Percentiles rank a stretch among this genome's conserved stretches.
These are phyloP conservation scores for Stachybotrys chartarum DNA, from an alignment of 2,329 filamentous ascomycete genomes.

Conservation along the genomic window DNA sequence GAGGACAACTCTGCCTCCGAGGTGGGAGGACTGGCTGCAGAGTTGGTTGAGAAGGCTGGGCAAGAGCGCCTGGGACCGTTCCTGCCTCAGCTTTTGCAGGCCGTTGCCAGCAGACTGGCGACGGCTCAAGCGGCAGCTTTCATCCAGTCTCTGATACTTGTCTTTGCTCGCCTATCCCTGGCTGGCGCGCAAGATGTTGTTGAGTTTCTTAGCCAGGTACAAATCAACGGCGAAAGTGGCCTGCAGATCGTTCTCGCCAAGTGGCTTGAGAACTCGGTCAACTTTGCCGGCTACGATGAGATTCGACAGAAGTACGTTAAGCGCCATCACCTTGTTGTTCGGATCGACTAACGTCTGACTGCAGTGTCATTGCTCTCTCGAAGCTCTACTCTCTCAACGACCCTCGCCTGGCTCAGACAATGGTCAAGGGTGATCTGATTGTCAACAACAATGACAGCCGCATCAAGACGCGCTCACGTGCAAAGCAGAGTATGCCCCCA, in stretches of 20 bases:
- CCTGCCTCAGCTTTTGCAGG: conserved; percentile 78
- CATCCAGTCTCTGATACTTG: conserved; percentile 91
- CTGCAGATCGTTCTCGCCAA: conserved; percentile 84
- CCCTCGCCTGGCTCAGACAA: conserved; percentile 66
- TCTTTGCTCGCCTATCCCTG: conserved; percentile 86
- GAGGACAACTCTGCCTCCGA: conserved; percentile 94
- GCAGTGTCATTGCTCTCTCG: conserved; percentile 80
- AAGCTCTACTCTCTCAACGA: conserved; percentile 88
- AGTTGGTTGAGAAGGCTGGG: conserved; percentile 92
- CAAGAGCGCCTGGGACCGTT: conserved; percentile 86
- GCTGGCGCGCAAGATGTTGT: conserved; percentile 83
- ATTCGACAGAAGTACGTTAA: conserved; percentile 84
- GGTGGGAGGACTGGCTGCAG: conserved; percentile 87
- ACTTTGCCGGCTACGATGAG: conserved; percentile 96
- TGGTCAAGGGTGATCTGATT: conserved; percentile 88
- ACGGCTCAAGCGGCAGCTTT: conserved; percentile 80
- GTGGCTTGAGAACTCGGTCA: conserved; percentile 95
- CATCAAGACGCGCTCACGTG: conserved; percentile 91
- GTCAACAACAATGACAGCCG: conserved; percentile 63
- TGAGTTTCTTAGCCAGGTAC: conserved; percentile 79
- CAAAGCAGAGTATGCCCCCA: conserved; percentile 67
- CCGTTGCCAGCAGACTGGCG: conserved; percentile 77
- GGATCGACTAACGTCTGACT: conserved; percentile 19
- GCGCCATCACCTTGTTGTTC: not conserved
- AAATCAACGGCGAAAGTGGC: conserved; percentile 74